Conservation (phyloP, 1,139 yeast species). For the Lodderomyces pseudojiufengensis region DNA sequence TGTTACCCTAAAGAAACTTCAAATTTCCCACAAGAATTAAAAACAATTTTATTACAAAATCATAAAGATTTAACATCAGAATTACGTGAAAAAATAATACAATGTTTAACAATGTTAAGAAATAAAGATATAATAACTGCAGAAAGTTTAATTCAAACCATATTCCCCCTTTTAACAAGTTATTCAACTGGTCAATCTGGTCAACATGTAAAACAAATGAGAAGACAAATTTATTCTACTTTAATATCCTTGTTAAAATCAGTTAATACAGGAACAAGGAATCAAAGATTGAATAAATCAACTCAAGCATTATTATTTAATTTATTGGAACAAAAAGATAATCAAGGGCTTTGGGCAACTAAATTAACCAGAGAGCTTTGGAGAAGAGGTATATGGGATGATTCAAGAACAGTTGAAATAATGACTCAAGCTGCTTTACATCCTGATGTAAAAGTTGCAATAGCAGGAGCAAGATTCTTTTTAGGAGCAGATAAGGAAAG, state of each 20-base stretch:
- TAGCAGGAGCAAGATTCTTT: slow-evolving; percentile 87
- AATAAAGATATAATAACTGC: slow-evolving; percentile 81
- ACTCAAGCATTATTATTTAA: slow-evolving; percentile 91
- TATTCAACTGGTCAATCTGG: slow-evolving; percentile 44
- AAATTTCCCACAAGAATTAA: slow-evolving; percentile 77
- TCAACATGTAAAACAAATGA: slow-evolving; percentile 78
- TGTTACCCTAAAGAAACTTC: slow-evolving; percentile 90
- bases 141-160: slow-evolving; percentile 75
- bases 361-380: slow-evolving; percentile 91
- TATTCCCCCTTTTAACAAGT: slow-evolving; percentile 77
- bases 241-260: slow-evolving; percentile 73
- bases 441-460: slow-evolving; percentile 80
- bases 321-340: slow-evolving; percentile 70
- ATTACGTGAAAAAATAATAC: slow-evolving; percentile 86
- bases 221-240: slow-evolving; percentile 79
- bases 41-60: slow-evolving; percentile 61
- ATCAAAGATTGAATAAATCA: slow-evolving; percentile 81
- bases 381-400: slow-evolving; percentile 99
- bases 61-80: slow-evolving; percentile 82
- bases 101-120: slow-evolving; percentile 82
- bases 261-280: slow-evolving; percentile 79
- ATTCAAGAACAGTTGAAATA: slow-evolving; percentile 88
- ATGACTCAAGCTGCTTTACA: slow-evolving; percentile 95
- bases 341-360: slow-evolving; percentile 94
- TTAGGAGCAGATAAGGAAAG: slow-evolving; percentile 94